Evolutionary conservation across 2,329 filamentous ascomycete genomes (phyloP).

Genomic region (Metarhizium sp.): DNA sequence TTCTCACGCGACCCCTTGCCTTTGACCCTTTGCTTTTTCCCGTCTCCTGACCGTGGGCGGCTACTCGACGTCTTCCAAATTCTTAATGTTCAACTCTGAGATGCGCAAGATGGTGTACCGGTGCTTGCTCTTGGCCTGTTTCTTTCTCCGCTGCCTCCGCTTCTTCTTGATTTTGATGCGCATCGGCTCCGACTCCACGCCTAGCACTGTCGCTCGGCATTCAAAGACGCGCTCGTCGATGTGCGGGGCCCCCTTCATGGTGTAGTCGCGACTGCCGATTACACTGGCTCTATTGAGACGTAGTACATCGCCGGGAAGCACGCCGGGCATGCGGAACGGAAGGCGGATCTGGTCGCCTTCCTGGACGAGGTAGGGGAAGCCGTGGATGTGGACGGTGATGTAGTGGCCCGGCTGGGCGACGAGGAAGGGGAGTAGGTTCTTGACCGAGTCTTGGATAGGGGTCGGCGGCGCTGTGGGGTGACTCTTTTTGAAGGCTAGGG

Average conservation of each 20-base stretch:
- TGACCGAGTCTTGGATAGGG: constrained; percentile 45
- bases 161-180: constrained; percentile 74
- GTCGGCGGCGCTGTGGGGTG: constrained; percentile 24
- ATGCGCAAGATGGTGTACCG: constrained; percentile 79
- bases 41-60: no score
- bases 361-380: constrained; percentile 69
- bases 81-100: constrained; percentile 64
- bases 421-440: constrained; percentile 58
- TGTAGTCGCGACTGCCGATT: constrained; percentile 83
- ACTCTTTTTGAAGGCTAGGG: constrained; percentile 30
- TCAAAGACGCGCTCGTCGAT: constrained; percentile 77
- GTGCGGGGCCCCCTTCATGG: constrained; percentile 71
- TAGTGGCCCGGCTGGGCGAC: constrained; percentile 67
- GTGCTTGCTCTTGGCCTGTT: constrained; percentile 81
- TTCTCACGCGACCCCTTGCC: no score
- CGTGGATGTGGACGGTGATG: constrained; percentile 71
- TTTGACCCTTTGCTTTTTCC: no score
- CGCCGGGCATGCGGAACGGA: constrained; percentile 69
- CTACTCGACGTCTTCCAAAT: constrained; percentile 26
- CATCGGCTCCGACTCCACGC: constrained; percentile 72
- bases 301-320: constrained; percentile 72
- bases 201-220: constrained; percentile 77
- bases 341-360: constrained; percentile 66
- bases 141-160: constrained; percentile 62
- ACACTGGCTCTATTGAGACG: constrained; percentile 77